Evolutionary conservation across 305 asterid species (phyloP), one percentile per base, ranked within the genome.

Genomic region (Fraxinus albicans): DNA sequence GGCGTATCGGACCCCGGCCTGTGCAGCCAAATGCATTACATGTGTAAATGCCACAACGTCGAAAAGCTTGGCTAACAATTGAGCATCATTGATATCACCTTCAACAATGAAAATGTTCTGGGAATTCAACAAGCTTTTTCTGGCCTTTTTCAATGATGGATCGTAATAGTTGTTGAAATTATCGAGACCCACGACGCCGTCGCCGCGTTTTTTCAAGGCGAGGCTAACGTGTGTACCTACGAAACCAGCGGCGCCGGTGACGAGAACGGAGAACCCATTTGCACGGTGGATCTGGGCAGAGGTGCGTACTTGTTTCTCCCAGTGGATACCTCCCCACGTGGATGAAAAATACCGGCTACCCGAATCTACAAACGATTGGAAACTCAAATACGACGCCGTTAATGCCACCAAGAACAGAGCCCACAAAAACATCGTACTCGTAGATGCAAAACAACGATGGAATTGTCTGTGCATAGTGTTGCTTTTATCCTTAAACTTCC

Each of bases 131-230:
- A 78, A 13, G 3, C 27, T 35, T 33, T 50, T 63, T 36, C 81
- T 21, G 33, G 2, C 81, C 6, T 36, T 6, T 9, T 78, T 78
- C 81, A 78, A 31, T 0, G 53, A 31, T 6, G 81, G 81, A 53
- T 78, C 81, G 44, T 78, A 78, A 34, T 78, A 78, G 6, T 78
- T 78, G 50, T 78, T 78, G 81, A 78, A 78, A 55, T 78, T 78
- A 55, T 78, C 81, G 6, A 78, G 50, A 6, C 81, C 81, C 8
- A 78, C 81, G 17, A 78, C 81, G 5, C 81, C 81, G 33, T 78
- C 81, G 4, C 81, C 81, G 3, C 81, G 53, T 19, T 78, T 78
- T 19, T 78, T 78, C 50, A 78, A 34, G 53, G 81, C 81, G 33
- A 78, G 81, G 33, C 47, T 27, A 34, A 78, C 81, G 53, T 78